Conservation (phyloP, 192 early-diverging fungal species). For the Cladochytrium replicatum region DNA sequence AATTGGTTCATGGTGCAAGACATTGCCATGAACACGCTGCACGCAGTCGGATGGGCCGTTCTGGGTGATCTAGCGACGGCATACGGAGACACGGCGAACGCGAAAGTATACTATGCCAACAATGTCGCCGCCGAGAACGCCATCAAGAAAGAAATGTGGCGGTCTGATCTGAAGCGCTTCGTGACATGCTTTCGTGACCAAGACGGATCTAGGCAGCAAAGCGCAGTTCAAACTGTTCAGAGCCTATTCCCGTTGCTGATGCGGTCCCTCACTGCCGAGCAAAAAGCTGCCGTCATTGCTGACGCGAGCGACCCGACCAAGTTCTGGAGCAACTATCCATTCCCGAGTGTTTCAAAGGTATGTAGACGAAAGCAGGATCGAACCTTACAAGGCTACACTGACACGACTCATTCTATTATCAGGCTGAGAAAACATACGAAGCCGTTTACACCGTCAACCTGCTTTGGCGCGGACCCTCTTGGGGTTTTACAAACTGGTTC, state of each 20-base stretch:
- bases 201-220: slow-evolving; percentile 3
- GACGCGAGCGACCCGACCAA: slow-evolving; percentile 7
- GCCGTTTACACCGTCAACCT: slow-evolving; percentile 9
- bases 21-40: slow-evolving; percentile 12
- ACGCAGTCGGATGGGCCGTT: slow-evolving; percentile 9
- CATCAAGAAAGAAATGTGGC: slow-evolving; percentile 3
- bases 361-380: too few species aligned
- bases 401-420: too few species aligned
- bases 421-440: slow-evolving; percentile 5
- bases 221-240: slow-evolving; percentile 6
- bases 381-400: too few species aligned
- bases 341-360: slow-evolving; percentile 9
- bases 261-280: slow-evolving; percentile 2
- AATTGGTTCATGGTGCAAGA: slow-evolving; percentile 13
- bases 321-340: slow-evolving; percentile 10
- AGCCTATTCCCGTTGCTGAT: slow-evolving; percentile 8
- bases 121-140: slow-evolving; percentile 5
- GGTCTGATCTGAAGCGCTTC: slow-evolving; percentile 1
- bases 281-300: slow-evolving; percentile 2
- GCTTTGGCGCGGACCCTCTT: slow-evolving; percentile 9
- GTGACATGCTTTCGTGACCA: slow-evolving; percentile 6
- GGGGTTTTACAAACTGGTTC: slow-evolving; percentile 13
- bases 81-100: not conserved
- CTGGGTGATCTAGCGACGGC: slow-evolving; percentile 5
- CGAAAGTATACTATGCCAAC: slow-evolving; percentile 8